A percentile compares a stretch with the other conserved stretches of the same genome.
These are phyloP conservation scores for Tricholoma flavovirens DNA, from an alignment of 768 basidiomycete genomes.

Conservation along the genomic window DNA sequence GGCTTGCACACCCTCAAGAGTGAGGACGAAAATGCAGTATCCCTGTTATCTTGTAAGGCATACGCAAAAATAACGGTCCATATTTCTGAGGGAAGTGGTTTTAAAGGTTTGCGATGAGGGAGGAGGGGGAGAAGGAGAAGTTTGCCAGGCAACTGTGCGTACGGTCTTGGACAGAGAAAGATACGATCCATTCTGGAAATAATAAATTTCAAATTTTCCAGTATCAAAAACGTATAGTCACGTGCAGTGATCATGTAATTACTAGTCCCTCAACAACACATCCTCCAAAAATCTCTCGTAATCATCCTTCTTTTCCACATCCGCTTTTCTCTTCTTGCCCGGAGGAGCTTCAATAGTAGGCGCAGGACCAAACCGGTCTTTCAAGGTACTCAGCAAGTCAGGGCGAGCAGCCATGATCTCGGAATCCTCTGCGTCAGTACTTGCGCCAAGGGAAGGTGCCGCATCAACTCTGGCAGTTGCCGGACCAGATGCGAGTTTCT, in stretches of 20 bases:
- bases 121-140: constrained; percentile 67
- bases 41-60: constrained; percentile 23
- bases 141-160: constrained; percentile 50
- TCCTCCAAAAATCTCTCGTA: constrained; percentile 76
- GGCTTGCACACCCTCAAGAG: constrained; percentile 37
- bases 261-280: constrained; percentile 39
- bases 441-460: constrained; percentile 48
- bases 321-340: constrained; percentile 18
- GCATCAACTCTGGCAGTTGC: constrained; percentile 49
- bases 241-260: no score
- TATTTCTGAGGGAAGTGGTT: constrained; percentile 61
- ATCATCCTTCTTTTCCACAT: constrained; percentile 51
- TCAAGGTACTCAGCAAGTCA: constrained; percentile 60
- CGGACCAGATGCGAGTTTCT: constrained; percentile 38
- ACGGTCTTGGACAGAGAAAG: constrained; percentile 63
- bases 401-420: constrained; percentile 42
- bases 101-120: constrained; percentile 44
- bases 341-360: constrained; percentile 17
- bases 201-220: no score
- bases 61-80: constrained; percentile 60
- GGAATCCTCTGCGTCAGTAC: constrained; percentile 22
- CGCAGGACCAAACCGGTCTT: constrained; percentile 50
- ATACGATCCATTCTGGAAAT: constrained; percentile 26
- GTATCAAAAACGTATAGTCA: no score
- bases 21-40: constrained; percentile 25